phyloP scores from a whole-genome alignment of 352 stramenopile species.

The Phytophthora megakarya region DNA sequence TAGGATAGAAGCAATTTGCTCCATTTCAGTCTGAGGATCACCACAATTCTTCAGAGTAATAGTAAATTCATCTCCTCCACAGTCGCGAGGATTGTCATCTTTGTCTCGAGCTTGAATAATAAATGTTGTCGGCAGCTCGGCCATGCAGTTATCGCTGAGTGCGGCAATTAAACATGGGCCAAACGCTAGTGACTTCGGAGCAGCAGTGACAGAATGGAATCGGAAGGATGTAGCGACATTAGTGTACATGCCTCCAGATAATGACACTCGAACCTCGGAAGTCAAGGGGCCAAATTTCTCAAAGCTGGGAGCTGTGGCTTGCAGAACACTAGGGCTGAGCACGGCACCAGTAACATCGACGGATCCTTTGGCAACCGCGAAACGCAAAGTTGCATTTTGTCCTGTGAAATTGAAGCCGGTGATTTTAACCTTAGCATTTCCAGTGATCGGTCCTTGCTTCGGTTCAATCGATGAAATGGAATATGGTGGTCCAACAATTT shows the following conservation, averaged over 20 bases:
- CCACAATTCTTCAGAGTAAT: constrained; percentile 62
- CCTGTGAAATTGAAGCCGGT: constrained; percentile 93
- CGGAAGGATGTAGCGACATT: constrained; percentile 88
- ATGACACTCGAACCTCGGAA: constrained; percentile 89
- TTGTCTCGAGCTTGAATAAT: constrained; percentile 93
- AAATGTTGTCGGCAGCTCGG: constrained; percentile 83
- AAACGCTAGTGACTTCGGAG: constrained; percentile 93
- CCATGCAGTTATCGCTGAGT: constrained; percentile 69
- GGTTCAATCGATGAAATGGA: constrained; percentile 92
- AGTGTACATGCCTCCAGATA: constrained; percentile 92
- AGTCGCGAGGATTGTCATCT: constrained; percentile 87
- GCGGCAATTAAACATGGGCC: constrained; percentile 86
- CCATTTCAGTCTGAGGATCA: constrained; percentile 46
- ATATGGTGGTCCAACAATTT: constrained; percentile 97
- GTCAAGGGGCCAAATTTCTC: constrained; percentile 92
- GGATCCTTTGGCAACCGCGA: constrained; percentile 93
- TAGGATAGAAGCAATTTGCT: constrained; percentile 53
- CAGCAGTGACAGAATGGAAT: constrained; percentile 95
- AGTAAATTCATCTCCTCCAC: constrained; percentile 95
- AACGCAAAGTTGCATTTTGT: constrained; percentile 87
- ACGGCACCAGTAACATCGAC: constrained; percentile 91
- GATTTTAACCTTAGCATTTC: constrained; percentile 89
- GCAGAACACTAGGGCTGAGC: constrained; percentile 84
- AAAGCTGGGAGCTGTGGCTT: constrained; percentile 93
- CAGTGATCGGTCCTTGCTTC: constrained; percentile 94